Conservation (phyloP, 192 early-diverging fungal species). For the Dispira parvispora region DNA sequence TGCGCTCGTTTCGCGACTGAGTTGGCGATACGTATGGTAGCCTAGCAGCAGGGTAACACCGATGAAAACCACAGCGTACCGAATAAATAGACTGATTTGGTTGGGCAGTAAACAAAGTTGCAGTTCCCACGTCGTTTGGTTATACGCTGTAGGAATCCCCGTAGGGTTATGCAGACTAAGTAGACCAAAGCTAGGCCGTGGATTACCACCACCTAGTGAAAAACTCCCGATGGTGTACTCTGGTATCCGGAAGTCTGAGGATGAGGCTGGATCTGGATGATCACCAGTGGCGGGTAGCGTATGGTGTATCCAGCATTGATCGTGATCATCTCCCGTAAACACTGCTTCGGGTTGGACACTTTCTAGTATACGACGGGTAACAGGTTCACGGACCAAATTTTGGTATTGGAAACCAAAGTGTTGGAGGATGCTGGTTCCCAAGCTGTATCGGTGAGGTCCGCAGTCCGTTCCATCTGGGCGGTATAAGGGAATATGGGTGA, state of each 20-base stretch:
- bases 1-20: no score
- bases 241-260: background rate
- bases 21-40: background rate
- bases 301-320: slow-evolving; percentile 60
- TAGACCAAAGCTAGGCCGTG: slow-evolving; percentile 34
- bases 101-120: slow-evolving; percentile 46
- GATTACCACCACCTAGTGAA: slow-evolving; percentile 39
- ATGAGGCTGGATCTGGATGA: background rate
- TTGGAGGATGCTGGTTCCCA: slow-evolving; percentile 27
- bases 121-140: slow-evolving; percentile 18
- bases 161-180: slow-evolving; percentile 25
- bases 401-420: slow-evolving; percentile 75
- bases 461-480: slow-evolving; percentile 48
- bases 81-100: slow-evolving; percentile 42
- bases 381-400: slow-evolving; percentile 46
- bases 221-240: slow-evolving; percentile 47
- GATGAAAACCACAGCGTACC: slow-evolving; percentile 12
- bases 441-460: slow-evolving; percentile 40
- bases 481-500: slow-evolving; percentile 77
- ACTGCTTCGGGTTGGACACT: slow-evolving; percentile 44
- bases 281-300: background rate
- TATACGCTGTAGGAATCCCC: no score
- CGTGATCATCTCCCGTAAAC: slow-evolving; percentile 90
- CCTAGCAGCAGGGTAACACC: background rate
- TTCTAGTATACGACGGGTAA: slow-evolving; percentile 39